Percentiles rank a stretch among this genome's conserved stretches.
Evolutionary conservation across 2,329 filamentous ascomycete genomes (phyloP).

Genomic region (Trichoderma asperellum): DNA sequence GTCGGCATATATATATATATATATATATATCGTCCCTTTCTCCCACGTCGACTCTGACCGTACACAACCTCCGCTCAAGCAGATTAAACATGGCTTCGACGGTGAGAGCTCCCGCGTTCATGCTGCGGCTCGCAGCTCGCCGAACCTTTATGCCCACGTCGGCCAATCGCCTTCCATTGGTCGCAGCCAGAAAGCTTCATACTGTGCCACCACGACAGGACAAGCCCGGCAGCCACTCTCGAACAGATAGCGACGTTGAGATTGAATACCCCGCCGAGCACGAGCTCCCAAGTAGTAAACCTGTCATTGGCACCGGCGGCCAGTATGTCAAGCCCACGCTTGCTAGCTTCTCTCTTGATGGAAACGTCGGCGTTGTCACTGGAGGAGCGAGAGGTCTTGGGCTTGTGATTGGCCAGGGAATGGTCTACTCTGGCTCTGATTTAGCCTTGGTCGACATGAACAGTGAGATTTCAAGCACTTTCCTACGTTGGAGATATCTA

Average conservation of each 20-base stretch:
- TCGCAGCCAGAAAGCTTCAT: slow-evolving; percentile 41
- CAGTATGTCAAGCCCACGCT: slow-evolving; percentile 84
- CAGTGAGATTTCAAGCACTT: slow-evolving; percentile 54
- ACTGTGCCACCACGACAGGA: slow-evolving; percentile 42
- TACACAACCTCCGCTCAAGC: neutral
- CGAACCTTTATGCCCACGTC: slow-evolving; percentile 4
- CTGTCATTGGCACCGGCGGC: slow-evolving; percentile 76
- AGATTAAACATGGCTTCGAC: neutral
- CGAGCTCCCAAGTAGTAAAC: slow-evolving; percentile 70
- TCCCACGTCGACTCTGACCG: neutral
- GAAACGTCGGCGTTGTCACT: slow-evolving; percentile 81
- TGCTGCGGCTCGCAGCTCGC: slow-evolving; percentile 8
- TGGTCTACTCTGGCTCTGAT: slow-evolving; percentile 85
- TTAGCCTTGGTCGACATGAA: slow-evolving; percentile 94
- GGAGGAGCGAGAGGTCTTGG: slow-evolving; percentile 89
- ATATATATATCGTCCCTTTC: neutral
- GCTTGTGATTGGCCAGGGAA: slow-evolving; percentile 88
- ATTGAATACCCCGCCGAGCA: slow-evolving; percentile 78
- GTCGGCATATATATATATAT: neutral
- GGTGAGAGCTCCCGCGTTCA: slow-evolving; percentile 3
- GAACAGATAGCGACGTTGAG: slow-evolving; percentile 77
- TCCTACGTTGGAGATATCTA: neutral
- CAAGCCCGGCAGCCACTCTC: slow-evolving; percentile 69
- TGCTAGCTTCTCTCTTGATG: slow-evolving; percentile 83
- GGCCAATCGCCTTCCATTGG: slow-evolving; percentile 28